phyloP scores from a whole-genome alignment of 495 filamentous ascomycete genomes.

The Penicillium antarcticum region DNA sequence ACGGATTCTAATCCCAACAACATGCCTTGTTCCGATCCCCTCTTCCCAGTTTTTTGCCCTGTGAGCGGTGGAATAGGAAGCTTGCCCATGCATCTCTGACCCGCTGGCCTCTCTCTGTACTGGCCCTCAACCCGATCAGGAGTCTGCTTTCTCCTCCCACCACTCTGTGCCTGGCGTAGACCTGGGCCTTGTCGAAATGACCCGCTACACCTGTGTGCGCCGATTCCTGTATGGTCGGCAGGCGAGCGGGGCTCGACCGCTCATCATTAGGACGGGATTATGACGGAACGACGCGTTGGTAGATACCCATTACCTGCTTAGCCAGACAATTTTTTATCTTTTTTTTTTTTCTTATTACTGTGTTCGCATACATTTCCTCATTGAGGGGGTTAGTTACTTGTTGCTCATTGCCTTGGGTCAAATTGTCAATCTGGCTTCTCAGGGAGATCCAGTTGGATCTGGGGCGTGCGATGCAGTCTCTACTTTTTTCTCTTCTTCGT shows the following conservation, averaged over 20 bases:
- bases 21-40: conserved; percentile 44
- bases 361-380: conserved; percentile 22
- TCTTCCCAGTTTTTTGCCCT: conserved; percentile 40
- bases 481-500: conserved; percentile 18
- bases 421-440: conserved; percentile 5
- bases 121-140: conserved; percentile 22
- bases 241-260: conserved; percentile 29
- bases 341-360: conserved; percentile 30
- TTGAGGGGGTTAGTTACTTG: conserved; percentile 13
- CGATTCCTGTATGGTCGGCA: conserved; percentile 17
- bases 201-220: conserved; percentile 21
- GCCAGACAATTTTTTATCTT: conserved; percentile 32
- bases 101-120: conserved; percentile 21
- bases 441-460: conserved; percentile 17
- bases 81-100: conserved; percentile 24
- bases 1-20: conserved; percentile 53
- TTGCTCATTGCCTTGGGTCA: conserved; percentile 5
- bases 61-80: conserved; percentile 38
- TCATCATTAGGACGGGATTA: conserved; percentile 38
- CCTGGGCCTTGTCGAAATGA: conserved; percentile 35
- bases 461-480: conserved; percentile 20
- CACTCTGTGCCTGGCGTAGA: conserved; percentile 35
- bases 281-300: conserved; percentile 49
- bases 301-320: conserved; percentile 49
- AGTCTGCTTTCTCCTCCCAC: conserved; percentile 23